phyloP scores from a whole-genome alignment of 495 filamentous ascomycete species.

The Penicillium cataractarum region DNA sequence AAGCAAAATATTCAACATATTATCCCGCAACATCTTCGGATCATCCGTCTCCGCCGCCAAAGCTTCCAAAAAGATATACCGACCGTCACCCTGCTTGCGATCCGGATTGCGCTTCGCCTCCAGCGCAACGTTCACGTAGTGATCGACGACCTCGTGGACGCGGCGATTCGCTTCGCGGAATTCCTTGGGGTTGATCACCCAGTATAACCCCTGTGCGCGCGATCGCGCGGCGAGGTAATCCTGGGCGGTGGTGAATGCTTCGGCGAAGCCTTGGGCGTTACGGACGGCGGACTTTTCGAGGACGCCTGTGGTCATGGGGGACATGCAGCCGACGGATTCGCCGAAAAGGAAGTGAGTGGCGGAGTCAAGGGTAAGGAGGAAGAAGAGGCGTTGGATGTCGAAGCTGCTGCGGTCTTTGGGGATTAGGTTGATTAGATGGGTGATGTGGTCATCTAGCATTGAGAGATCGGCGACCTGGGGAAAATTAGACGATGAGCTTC shows the following conservation, averaged over 20 bases:
- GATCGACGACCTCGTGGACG: constrained; percentile 53
- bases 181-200: constrained; percentile 42
- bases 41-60: constrained; percentile 62
- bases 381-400: constrained; percentile 64
- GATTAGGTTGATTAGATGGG: constrained; percentile 53
- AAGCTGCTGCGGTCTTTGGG: constrained; percentile 53
- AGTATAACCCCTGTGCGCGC: constrained; percentile 41
- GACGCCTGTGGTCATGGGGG: constrained; percentile 25
- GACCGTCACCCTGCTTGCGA: constrained; percentile 29
- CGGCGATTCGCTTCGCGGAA: constrained; percentile 42
- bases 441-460: constrained; percentile 60
- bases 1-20: constrained; percentile 66
- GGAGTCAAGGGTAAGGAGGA: constrained; percentile 64
- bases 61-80: constrained; percentile 68
- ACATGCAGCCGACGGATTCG: constrained; percentile 52
- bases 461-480: constrained; percentile 45
- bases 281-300: constrained; percentile 38
- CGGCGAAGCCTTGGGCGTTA: constrained; percentile 46
- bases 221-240: constrained; percentile 38
- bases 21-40: constrained; percentile 59
- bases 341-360: constrained; percentile 72
- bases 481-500: not conserved
- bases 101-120: constrained; percentile 36
- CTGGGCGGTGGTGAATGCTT: constrained; percentile 50
- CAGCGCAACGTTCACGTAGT: constrained; percentile 50